Base-by-base conservation (phyloP, 2,329 filamentous ascomycete genomes). In the Cercospora berteroae region DNA sequence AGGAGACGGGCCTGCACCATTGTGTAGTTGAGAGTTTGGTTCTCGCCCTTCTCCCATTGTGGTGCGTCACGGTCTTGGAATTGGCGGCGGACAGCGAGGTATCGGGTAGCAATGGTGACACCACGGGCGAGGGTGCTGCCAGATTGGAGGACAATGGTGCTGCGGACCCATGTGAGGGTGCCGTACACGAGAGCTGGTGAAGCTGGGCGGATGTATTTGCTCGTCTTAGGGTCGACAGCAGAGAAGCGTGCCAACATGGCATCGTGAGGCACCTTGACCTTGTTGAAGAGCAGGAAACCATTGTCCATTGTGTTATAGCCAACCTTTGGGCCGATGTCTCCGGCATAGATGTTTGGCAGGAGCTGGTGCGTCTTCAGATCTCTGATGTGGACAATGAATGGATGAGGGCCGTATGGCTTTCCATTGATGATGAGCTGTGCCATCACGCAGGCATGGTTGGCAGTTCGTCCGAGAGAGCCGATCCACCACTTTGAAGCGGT, bases 401-500 rank as follows among this genome's bases (percentile, higher is more conserved):
- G 90, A 74, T 94, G 90, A 42, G 91, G 90, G 0, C 91, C 91
- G 71, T 88, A 88, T 18, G 83, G 81, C 79, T 90, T 91, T 71
- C 89, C 90, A 67, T 83, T 81, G 68, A 93, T 85, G 69, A 89
- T 85, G 29, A 94, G 83, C 79, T 93, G 90, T 0, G 91, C 91
- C 84, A 94, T 92, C 3, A 94, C 90, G 2, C 92, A 87, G 1
- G 91, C 91, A 75, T 92, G 85, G 76, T 92, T 94, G 55, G 91
- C 91, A 2, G 89, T 89, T 73, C 89, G 85, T 61, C 91, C 91
- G 3, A 94, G 83, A 10, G 90, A 91, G 1, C 91, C 91, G 73
- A 93, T 93, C 91, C 91, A 94, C 90, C 90, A 94, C 77, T 94
- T 94, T 36, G 89, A 90, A 0, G 90, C 86, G 1, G 91, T 93